Evolutionary conservation across 164 flowering plant genomes (phyloP), one percentile per base, ranked within the genome.

Genomic region (Chimonanthus praecox): DNA sequence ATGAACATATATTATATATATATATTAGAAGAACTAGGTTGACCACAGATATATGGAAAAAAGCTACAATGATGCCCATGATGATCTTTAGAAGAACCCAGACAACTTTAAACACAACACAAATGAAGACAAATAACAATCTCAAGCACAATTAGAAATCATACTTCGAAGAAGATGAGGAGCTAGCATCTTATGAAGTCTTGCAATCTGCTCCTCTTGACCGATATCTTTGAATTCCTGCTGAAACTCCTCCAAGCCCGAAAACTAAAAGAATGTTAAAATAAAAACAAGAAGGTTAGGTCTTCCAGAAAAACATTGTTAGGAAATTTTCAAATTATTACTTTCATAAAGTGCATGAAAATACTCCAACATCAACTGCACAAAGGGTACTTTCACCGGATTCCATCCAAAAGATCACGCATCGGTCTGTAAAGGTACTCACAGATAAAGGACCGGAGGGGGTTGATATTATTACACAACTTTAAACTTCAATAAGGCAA

Each of bases 151-250:
- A 58, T 47, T 51, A 10, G 11, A 51, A 62, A 6, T 15, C 13
- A 48, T 89, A 96, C 99, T 88, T 87, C 99, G 87, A 47, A 96
- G 92, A 33, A 96, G 97, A 90, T 96, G 99, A 7, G 97, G 98
- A 4, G 97, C 97, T 83, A 94, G 80, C 97, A 96, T 96, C 75
- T 84, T 89, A 74, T 96, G 98, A 72, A 96, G 97, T 83, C 98
- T 86, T n/a, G 90, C 90, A 70, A 96, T 83, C 82, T 96, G 97
- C 82, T 96, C 99, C 82, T 96, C 99, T 74, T 96, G 98, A 80
- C 90, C 92, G 74, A 96, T 96, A 80, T 96, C 99, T 81, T 83
- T 90, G 78, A 92, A 94, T 83, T 96, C 99, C 82, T 96, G 91
- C 78, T 91, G 99, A 76, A 96, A 92, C 79, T 96, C 98, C 83